Evolutionary conservation across 2,329 filamentous ascomycete species (phyloP).

Genomic region (Calonectria hawksworthii): DNA sequence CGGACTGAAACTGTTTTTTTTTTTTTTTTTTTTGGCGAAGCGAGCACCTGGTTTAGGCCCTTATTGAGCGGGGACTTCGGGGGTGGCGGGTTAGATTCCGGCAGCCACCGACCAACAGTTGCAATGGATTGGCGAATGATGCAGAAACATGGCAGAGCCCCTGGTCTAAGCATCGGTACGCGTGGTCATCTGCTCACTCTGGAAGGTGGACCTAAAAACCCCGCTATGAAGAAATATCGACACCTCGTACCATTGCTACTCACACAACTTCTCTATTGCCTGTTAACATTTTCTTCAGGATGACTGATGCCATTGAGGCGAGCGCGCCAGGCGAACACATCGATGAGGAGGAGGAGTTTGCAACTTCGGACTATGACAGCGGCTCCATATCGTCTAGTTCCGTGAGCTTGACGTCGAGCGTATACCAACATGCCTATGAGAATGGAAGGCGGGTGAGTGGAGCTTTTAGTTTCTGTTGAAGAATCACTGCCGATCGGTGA

Average conservation of each 20-base stretch:
- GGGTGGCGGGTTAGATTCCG: neutral
- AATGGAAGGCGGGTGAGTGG: slow-evolving; percentile 40
- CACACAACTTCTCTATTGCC: neutral
- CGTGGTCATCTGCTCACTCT: neutral
- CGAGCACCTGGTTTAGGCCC: neutral
- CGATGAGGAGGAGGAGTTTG: slow-evolving; percentile 38
- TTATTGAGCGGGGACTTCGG: neutral
- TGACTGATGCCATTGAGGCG: slow-evolving; percentile 32
- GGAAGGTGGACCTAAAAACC: neutral
- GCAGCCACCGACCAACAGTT: neutral
- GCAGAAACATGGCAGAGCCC: neutral
- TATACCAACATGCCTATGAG: slow-evolving; percentile 42
- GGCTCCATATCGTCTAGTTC: slow-evolving; percentile 32
- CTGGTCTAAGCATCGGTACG: neutral
- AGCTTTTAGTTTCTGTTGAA: neutral
- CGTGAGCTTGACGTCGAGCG: slow-evolving; percentile 38
- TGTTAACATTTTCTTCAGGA: neutral
- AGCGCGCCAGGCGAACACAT: slow-evolving; percentile 14
- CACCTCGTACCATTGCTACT: neutral
- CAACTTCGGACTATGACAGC: slow-evolving; percentile 37
- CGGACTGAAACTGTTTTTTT: neutral
- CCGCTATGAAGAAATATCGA: neutral
- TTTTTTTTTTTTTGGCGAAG: no score
- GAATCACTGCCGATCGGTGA: neutral
- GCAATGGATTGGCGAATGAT: neutral